phyloP scores from a whole-genome alignment of 257 asterid genomes.

The Solanum ossicruentum region DNA sequence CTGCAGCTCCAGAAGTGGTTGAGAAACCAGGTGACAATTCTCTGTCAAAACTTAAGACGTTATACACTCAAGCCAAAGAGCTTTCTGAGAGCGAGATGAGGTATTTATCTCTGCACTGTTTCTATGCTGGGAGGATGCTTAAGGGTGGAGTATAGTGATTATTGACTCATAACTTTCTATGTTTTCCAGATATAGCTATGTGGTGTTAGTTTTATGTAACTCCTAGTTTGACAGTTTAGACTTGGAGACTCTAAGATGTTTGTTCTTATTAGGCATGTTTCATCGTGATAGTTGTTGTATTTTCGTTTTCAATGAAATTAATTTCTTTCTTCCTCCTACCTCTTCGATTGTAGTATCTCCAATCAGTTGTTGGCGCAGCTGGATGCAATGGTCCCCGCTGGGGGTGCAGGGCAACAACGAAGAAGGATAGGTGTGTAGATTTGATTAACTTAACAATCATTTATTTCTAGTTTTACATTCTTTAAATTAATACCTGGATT shows the following conservation, averaged over 20 bases:
- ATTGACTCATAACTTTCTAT: not conserved
- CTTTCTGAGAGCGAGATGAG: conserved; percentile 70
- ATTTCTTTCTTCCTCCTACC: not conserved
- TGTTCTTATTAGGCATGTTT: conserved; percentile 4
- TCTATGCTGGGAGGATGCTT: not conserved
- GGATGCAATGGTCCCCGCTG: conserved; percentile 72
- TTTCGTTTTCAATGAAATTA: not conserved
- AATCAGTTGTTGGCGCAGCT: conserved; percentile 60
- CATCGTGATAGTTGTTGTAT: not conserved
- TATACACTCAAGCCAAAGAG: conserved; percentile 81
- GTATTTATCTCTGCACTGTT: conserved; percentile 12
- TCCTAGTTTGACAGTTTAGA: conserved; percentile 2
- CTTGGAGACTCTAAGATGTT: not conserved
- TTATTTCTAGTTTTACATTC: not conserved
- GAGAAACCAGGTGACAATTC: conserved; percentile 88
- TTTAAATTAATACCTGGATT: not conserved
- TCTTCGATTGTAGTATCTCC: conserved; percentile 45
- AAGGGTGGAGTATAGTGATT: not conserved
- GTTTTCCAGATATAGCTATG: not conserved
- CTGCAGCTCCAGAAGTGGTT: conserved; percentile 81
- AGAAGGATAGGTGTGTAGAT: conserved; percentile 58
- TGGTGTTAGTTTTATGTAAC: not conserved
- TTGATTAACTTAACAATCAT: not conserved
- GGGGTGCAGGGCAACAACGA: conserved; percentile 71
- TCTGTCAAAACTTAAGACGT: conserved; percentile 50